Conservation (phyloP, 2,329 filamentous ascomycete species). For the Remersonia thermophila region DNA sequence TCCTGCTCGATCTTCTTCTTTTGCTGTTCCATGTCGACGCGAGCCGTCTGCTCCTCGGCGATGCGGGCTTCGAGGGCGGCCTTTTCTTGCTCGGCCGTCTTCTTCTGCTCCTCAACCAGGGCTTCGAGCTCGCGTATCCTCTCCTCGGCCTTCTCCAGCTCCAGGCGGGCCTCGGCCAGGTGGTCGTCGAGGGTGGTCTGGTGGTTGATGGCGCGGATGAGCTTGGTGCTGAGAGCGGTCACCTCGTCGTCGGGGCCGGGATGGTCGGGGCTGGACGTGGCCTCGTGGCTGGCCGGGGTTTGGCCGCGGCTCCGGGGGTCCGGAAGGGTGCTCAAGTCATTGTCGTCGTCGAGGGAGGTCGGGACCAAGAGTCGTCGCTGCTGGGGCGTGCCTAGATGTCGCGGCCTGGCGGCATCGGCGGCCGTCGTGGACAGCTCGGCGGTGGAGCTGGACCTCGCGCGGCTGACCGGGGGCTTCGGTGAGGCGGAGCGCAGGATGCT, state of each 20-base stretch:
- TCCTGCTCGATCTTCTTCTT: slow-evolving; percentile 89
- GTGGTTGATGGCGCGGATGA: slow-evolving; percentile 95
- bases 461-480: slow-evolving; percentile 27
- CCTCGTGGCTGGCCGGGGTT: slow-evolving; percentile 30
- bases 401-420: slow-evolving; percentile 7
- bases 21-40: slow-evolving; percentile 57
- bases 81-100: slow-evolving; percentile 63
- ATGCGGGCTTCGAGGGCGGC: slow-evolving; percentile 44
- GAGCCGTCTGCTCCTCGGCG: slow-evolving; percentile 52
- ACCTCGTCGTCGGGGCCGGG: slow-evolving; percentile 60
- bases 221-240: slow-evolving; percentile 80
- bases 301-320: slow-evolving; percentile 46
- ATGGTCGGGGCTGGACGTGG: slow-evolving; percentile 29
- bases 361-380: slow-evolving; percentile 10
- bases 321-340: slow-evolving; percentile 57
- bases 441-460: slow-evolving; percentile 28
- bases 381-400: slow-evolving; percentile 12
- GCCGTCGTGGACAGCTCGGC: slow-evolving; percentile 14
- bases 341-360: slow-evolving; percentile 34
- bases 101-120: slow-evolving; percentile 53
- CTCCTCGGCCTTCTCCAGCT: slow-evolving; percentile 61
- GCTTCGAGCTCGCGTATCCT: slow-evolving; percentile 57
- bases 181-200: slow-evolving; percentile 87
- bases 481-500: slow-evolving; percentile 35
- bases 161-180: slow-evolving; percentile 67